Conservation (phyloP, 805 yeast genomes). For the Kluyveromyces starmeri region DNA sequence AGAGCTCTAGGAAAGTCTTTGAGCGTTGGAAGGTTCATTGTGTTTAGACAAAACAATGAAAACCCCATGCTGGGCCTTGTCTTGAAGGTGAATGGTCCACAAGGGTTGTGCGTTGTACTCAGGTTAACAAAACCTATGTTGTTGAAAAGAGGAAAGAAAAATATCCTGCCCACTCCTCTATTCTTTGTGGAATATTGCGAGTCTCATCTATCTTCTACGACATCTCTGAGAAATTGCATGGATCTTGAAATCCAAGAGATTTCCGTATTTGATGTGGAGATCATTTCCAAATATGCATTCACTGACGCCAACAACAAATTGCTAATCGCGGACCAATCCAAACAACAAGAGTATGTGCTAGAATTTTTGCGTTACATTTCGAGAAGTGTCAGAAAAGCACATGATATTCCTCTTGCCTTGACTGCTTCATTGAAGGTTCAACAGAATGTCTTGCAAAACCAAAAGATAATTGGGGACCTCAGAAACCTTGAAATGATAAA, state of each 20-base stretch:
- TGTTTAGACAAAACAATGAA: slow-evolving; percentile 43
- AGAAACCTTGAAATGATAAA: slow-evolving; percentile 16
- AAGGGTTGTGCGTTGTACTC: slow-evolving; percentile 20
- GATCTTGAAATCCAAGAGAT: slow-evolving; percentile 27
- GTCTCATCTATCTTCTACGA: slow-evolving; percentile 16
- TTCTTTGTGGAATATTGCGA: slow-evolving; percentile 21
- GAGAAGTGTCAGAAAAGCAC: slow-evolving; percentile 17
- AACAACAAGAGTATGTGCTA: not conserved
- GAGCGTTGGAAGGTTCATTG: slow-evolving; percentile 46
- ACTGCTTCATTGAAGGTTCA: slow-evolving; percentile 26
- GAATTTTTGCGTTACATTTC: slow-evolving; percentile 10
- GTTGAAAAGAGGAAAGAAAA: slow-evolving; percentile 22
- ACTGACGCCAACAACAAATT: slow-evolving; percentile 13
- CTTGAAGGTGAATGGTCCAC: slow-evolving; percentile 30
- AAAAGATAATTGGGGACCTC: slow-evolving; percentile 20
- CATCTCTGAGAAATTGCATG: slow-evolving; percentile 18
- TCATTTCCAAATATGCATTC: slow-evolving; percentile 21
- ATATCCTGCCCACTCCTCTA: slow-evolving; percentile 31
- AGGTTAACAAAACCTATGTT: slow-evolving; percentile 27
- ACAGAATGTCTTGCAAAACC: slow-evolving; percentile 22
- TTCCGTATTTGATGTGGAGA: slow-evolving; percentile 23
- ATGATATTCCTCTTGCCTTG: slow-evolving; percentile 20
- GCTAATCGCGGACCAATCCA: not conserved
- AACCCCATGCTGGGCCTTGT: slow-evolving; percentile 41
- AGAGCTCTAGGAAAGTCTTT: slow-evolving; percentile 42